These are phyloP conservation scores for Clavaria fumosa DNA, from an alignment of 768 basidiomycete genomes.

Conservation along the genomic window DNA sequence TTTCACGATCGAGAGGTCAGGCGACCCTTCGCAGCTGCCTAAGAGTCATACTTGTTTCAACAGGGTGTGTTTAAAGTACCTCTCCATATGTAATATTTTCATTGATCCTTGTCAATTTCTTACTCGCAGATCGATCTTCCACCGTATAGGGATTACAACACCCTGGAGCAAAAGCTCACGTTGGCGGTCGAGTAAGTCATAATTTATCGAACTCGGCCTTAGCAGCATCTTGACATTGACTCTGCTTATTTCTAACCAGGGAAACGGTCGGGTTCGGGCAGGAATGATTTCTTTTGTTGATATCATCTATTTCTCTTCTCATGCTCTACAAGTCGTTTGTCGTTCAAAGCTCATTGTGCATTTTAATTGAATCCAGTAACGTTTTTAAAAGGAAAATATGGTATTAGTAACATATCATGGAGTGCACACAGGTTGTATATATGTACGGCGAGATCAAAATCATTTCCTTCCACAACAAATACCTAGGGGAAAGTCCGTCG, in stretches of 20 bases:
- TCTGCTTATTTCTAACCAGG: slow-evolving; percentile 22
- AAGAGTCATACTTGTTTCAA: slow-evolving; percentile 98
- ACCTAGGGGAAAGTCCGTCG: no score
- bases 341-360: slow-evolving; percentile 2
- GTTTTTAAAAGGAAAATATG: no score
- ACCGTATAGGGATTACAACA: slow-evolving; percentile 94
- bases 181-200: slow-evolving; percentile 78
- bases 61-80: slow-evolving; percentile 1
- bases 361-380: not conserved
- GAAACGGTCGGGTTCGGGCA: slow-evolving; percentile 93
- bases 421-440: no score
- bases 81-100: not conserved
- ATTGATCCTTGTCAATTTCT: no score
- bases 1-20: slow-evolving; percentile 98
- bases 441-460: no score
- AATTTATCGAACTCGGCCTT: slow-evolving; percentile 5
- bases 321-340: slow-evolving; percentile 10
- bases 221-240: slow-evolving; percentile 11
- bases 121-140: slow-evolving; percentile 70
- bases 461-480: no score
- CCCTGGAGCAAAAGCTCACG: slow-evolving; percentile 87
- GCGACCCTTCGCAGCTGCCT: slow-evolving; percentile 89
- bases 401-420: no score
- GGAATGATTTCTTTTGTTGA: slow-evolving; percentile 35
- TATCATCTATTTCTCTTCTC: slow-evolving; percentile 7